phyloP scores from a whole-genome alignment of 371 early-diverging fungal genomes.

The Pancytospora epiphaga region DNA sequence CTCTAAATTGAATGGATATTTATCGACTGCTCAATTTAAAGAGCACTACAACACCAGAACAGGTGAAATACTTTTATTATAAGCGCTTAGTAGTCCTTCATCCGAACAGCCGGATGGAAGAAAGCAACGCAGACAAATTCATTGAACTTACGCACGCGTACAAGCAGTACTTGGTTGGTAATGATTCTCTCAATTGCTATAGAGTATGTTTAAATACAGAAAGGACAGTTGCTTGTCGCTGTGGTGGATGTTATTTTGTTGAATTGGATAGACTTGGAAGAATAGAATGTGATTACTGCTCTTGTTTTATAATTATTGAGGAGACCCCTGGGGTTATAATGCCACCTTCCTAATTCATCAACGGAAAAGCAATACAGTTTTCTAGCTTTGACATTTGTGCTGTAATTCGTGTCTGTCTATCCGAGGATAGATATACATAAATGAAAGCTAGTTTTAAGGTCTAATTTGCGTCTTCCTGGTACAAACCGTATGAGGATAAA shows the following conservation, averaged over 20 bases:
- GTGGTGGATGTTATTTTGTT: slow-evolving; percentile 29
- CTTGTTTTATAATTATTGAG: slow-evolving; percentile 41
- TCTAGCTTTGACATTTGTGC: too few relatives aligned
- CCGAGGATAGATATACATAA: too few relatives aligned
- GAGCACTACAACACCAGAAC: slow-evolving; percentile 1
- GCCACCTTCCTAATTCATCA: neutral
- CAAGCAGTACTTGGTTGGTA: slow-evolving; percentile 17
- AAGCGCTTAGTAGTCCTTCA: slow-evolving; percentile 19
- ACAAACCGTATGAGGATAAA: too few relatives aligned
- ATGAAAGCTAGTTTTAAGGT: too few relatives aligned
- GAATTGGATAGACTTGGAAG: neutral
- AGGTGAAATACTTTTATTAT: slow-evolving; percentile 10
- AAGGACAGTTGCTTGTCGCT: slow-evolving; percentile 16
- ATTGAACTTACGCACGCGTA: slow-evolving; percentile 19
- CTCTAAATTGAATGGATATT: slow-evolving; percentile 9
- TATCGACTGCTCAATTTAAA: slow-evolving; percentile 17
- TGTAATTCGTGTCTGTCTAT: too few relatives aligned
- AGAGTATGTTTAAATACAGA: neutral
- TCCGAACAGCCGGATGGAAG: slow-evolving; percentile 9
- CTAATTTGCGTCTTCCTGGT: too few relatives aligned
- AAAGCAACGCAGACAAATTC: neutral
- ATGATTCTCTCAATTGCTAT: slow-evolving; percentile 6
- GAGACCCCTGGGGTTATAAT: too few relatives aligned
- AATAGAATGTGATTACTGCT: slow-evolving; percentile 42
- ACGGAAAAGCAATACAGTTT: neutral